phyloP scores from a whole-genome alignment of 805 yeast species.

The Hanseniaspora valbyensis region DNA sequence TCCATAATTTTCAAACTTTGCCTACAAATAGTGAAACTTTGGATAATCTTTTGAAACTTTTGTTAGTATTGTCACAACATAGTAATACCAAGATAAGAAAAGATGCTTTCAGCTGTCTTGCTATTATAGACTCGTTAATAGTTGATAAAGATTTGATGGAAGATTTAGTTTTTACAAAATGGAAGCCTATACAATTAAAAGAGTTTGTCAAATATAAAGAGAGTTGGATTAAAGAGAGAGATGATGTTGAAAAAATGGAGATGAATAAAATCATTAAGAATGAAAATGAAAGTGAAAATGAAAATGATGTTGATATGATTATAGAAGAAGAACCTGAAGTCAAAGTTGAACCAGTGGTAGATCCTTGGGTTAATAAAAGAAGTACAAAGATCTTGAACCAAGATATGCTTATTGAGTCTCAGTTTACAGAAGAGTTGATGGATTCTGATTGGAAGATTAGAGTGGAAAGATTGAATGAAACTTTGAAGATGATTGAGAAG shows the following conservation, averaged over 20 bases:
- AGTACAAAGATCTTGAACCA: constrained; percentile 16
- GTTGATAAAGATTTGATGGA: constrained; percentile 45
- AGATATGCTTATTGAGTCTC: not conserved
- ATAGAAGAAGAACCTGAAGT: constrained; percentile 3
- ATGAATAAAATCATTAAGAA: too few relatives aligned
- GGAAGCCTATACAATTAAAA: constrained; percentile 87
- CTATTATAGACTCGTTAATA: constrained; percentile 63
- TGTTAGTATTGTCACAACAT: constrained; percentile 68
- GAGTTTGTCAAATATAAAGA: constrained; percentile 51
- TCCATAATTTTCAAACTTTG: constrained; percentile 26
- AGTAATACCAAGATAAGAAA: constrained; percentile 79
- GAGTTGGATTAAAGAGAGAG: not conserved
- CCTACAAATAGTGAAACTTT: constrained; percentile 16
- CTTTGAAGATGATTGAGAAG: constrained; percentile 38
- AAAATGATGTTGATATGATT: not conserved
- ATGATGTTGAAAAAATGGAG: constrained; percentile 19
- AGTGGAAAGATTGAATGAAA: constrained; percentile 67
- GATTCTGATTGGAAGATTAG: constrained; percentile 78
- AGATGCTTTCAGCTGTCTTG: constrained; percentile 58
- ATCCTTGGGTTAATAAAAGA: not conserved
- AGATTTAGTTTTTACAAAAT: constrained; percentile 47
- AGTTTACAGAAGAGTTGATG: not conserved
- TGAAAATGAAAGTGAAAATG: not conserved
- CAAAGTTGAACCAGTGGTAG: not conserved
- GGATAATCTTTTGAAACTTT: constrained; percentile 39